Evolutionary conservation across 1,284 basidiomycete genomes (phyloP), one percentile per base, ranked within the genome.

Genomic region (Fistulinella staudtii): DNA sequence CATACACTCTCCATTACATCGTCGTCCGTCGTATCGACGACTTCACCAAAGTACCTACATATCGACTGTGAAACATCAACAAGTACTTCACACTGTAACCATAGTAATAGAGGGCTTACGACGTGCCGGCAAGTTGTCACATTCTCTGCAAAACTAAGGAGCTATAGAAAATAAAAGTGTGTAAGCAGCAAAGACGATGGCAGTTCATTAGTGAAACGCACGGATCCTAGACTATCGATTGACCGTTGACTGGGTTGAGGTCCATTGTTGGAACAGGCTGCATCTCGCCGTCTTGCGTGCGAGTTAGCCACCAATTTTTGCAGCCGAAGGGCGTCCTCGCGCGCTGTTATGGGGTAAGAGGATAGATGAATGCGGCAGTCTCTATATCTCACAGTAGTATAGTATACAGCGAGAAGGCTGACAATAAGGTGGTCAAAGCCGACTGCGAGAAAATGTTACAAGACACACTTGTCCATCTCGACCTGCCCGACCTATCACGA

Each of bases 21-120:
- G 3, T 68, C 51, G 50, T 87, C 72, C 5, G 59, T 64, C 3
- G 68, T 59, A 52, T 87, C 75, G 33, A 91, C 79, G 3, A 63
- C 57, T 62, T 93, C 91, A 0, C 87, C 90, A 56, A 94, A 93
- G 60, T 89, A 92, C 33, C 79, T 78, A 56, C 90, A 92, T 45
- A 93, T 82, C 3, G 74, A 71, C 86, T 89, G 36, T 22, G 22
- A 11, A 40, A 8, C 1, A 20, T 53, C 35, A 50, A 42, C 4
- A n/a, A 3, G 3, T 5, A 10, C 29, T 20, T 10, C 15, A 7
- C 11, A n/a, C 10, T 20, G 17, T 18, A 8, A 18, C 31, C 31
- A 18, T 10, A 18, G 15, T 6, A 20, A 33, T 15, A 14, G 2
- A 34, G 13, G 64, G n/a, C 80, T 54, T 53, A 86, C 85, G 20